A percentile compares a stretch with the other conserved stretches of the same genome.
These are phyloP conservation scores for Mollisiaceae sp. DNA, from an alignment of 2,329 filamentous ascomycete species.

Conservation along the genomic window DNA sequence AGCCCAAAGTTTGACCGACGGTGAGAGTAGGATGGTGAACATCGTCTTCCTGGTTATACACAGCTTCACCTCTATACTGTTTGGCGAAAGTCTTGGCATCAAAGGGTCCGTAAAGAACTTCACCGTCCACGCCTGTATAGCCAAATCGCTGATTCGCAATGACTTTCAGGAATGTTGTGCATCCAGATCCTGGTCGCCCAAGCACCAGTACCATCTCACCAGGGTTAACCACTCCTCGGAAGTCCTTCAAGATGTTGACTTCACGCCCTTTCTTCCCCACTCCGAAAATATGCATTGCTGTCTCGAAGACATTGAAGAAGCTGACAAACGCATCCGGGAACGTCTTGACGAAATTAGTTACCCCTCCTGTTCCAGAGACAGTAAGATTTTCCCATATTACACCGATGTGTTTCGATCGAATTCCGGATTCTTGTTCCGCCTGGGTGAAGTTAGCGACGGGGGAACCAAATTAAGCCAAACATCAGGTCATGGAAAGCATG, in stretches of 20 bases:
- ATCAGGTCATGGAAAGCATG: neutral
- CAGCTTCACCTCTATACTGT: slow-evolving; percentile 78
- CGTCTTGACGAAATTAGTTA: slow-evolving; percentile 71
- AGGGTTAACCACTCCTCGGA: slow-evolving; percentile 72
- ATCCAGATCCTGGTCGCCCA: slow-evolving; percentile 49
- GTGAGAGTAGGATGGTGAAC: slow-evolving; percentile 83
- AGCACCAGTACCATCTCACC: slow-evolving; percentile 74
- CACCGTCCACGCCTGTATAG: slow-evolving; percentile 65
- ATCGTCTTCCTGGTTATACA: slow-evolving; percentile 88
- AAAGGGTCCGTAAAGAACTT: slow-evolving; percentile 80
- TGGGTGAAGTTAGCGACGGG: slow-evolving; percentile 13
- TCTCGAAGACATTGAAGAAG: slow-evolving; percentile 77
- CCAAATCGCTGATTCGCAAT: slow-evolving; percentile 61
- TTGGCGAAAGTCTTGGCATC: slow-evolving; percentile 70
- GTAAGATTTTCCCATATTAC: slow-evolving; percentile 80
- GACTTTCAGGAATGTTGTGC: slow-evolving; percentile 59
- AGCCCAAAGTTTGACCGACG: slow-evolving; percentile 84
- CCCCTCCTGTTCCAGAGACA: slow-evolving; percentile 75
- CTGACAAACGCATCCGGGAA: slow-evolving; percentile 75
- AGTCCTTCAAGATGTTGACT: slow-evolving; percentile 74
- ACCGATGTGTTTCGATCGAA: slow-evolving; percentile 79
- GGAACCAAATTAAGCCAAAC: neutral
- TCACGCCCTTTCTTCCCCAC: slow-evolving; percentile 71
- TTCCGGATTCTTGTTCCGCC: slow-evolving; percentile 77
- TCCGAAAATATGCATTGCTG: slow-evolving; percentile 66